Evolutionary conservation across 768 basidiomycete species (phyloP).

Genomic region (Amanita rimosa): DNA sequence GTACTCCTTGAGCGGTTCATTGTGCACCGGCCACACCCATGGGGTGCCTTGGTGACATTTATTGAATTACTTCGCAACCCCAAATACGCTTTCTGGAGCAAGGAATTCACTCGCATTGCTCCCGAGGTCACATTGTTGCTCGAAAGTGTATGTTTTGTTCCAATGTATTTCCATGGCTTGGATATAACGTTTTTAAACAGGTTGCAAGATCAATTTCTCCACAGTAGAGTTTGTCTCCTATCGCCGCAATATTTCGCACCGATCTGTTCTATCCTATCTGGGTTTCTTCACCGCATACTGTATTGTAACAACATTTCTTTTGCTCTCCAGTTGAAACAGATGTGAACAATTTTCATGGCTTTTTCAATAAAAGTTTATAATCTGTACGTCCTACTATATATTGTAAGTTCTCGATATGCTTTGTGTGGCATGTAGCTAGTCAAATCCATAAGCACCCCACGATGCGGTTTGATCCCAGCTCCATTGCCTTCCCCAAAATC

Average conservation of each 20-base stretch:
- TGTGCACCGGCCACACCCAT: conserved; percentile 91
- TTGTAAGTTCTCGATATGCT: conserved; percentile 4
- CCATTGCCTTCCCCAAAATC: conserved; percentile 21
- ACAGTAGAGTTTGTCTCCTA: conserved; percentile 57
- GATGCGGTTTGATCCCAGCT: conserved; percentile 14
- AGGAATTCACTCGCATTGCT: conserved; percentile 73
- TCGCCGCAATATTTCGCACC: conserved; percentile 72
- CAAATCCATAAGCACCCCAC: neutral
- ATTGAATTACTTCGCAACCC: conserved; percentile 87
- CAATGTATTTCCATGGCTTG: conserved; percentile 4
- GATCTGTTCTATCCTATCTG: conserved; percentile 59
- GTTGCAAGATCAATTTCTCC: conserved; percentile 72
- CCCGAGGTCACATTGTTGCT: conserved; percentile 81
- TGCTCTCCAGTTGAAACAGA: conserved; percentile 42
- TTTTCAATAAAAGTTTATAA: conserved; percentile 6
- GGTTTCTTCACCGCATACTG: conserved; percentile 63
- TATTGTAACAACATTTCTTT: conserved; percentile 70
- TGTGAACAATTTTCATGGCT: conserved; percentile 5
- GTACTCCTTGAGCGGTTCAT: conserved; percentile 91
- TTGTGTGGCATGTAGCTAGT: conserved; percentile 6
- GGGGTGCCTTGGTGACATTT: conserved; percentile 90
- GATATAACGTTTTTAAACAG: conserved; percentile 22
- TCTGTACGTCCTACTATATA: conserved; percentile 6
- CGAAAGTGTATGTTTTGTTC: conserved; percentile 53
- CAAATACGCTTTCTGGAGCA: conserved; percentile 87